A percentile compares a stretch with the other conserved stretches of the same genome.
Evolutionary conservation across 176 grass and related monocot genomes (phyloP).

Genomic region (Thinopyrum elongatum): DNA sequence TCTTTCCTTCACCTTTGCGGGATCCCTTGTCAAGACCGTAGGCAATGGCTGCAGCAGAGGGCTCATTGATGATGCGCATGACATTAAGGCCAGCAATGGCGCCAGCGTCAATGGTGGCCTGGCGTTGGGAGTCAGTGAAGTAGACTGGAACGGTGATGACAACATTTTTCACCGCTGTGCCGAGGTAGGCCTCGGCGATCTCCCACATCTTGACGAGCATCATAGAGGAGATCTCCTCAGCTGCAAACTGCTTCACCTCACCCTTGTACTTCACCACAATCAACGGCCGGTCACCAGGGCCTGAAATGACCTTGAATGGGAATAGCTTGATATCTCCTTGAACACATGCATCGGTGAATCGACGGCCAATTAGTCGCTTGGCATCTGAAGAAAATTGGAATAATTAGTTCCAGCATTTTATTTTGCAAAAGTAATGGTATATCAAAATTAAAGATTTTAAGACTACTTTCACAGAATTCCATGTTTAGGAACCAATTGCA

Average conservation of each 20-base stretch:
- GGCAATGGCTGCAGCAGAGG: constrained; percentile 11
- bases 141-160: constrained; percentile 21
- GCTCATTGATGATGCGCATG: constrained; percentile 16
- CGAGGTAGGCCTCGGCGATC: background rate
- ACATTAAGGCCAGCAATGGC: background rate
- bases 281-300: background rate
- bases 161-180: background rate
- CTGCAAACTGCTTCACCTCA: background rate
- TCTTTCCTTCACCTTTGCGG: background rate
- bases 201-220: constrained; percentile 11
- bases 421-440: background rate
- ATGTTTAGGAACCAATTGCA: background rate
- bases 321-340: constrained; percentile 13
- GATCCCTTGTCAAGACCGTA: constrained; percentile 13
- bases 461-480: background rate
- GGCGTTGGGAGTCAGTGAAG: constrained; percentile 10
- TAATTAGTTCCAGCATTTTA: background rate
- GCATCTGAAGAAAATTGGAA: constrained; percentile 4
- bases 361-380: background rate
- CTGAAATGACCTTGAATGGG: constrained; percentile 12
- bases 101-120: background rate
- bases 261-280: background rate
- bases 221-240: constrained; percentile 2
- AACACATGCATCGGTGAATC: background rate
- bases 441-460: background rate